Evolutionary conservation across 805 yeast genomes (phyloP), one percentile per base, ranked within the genome.

Genomic region (Blastobotrys robertii): DNA sequence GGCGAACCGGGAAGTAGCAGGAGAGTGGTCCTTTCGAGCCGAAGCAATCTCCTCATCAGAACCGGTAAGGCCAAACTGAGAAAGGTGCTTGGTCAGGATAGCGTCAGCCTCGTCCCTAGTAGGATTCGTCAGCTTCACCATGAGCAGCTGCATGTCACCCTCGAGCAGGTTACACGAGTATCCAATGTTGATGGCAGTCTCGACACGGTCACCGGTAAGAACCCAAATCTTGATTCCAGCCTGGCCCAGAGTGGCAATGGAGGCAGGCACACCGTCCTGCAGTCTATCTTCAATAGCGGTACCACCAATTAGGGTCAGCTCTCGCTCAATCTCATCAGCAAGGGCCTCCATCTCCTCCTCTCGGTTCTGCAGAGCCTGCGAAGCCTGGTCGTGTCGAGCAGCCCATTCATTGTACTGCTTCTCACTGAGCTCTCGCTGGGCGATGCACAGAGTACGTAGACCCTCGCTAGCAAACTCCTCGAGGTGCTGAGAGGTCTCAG

Each of bases 211-310:
- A 50, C 92, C 92, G 8, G 92, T 83, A 28, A 83, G 67, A 42
- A 83, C 88, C 92, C 92, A 83, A 39, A 83, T 65, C 59, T 83
- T 83, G 53, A 83, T 78, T 39, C 92, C 92, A 0, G 88, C 90
- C 38, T 71, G 65, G 4, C 78, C 75, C 40, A 83, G 67, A 34
- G 77, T 58, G 11, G 80, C 73, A 52, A 83, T 83, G 1, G 90
- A 69, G 41, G 76, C 80, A 1, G 90, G 87, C 14, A 83, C 92
- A 46, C 86, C 88, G 34, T 74, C 78, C 58, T 83, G 92, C 39
- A 83, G 68, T 51, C 82, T 67, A 56, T 83, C 92, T 58, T 83
- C 92, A 55, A 83, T 82, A 9, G 87, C 92, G 12, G 92, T 83
- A 15, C 87, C 85, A 13, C 92, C 92, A 39, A 83, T 60, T 40